Evolutionary conservation across 73 alveolate species (phyloP).

Genomic region (Paramecium tetraurelia): DNA sequence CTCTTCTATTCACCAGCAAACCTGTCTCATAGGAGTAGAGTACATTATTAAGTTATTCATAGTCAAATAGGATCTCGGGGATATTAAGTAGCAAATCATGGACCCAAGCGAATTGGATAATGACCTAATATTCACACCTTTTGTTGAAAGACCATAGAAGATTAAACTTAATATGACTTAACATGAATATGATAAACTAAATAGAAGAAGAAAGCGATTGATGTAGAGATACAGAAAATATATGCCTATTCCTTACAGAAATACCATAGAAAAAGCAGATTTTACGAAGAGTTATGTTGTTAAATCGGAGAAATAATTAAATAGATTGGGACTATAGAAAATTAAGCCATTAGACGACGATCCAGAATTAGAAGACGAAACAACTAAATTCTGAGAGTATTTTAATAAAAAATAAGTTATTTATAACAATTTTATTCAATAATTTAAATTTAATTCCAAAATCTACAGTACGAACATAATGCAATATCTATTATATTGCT

Average conservation of each 20-base stretch:
- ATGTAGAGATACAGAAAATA: slow-evolving; percentile 25
- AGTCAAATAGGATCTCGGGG: neutral
- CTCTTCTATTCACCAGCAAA: neutral
- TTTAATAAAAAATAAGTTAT: neutral
- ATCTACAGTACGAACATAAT: too few relatives aligned
- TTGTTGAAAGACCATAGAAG: neutral
- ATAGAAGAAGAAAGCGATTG: slow-evolving; percentile 25
- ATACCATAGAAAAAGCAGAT: neutral
- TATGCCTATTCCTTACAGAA: neutral
- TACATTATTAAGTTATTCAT: neutral
- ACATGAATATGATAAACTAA: neutral
- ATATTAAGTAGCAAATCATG: neutral
- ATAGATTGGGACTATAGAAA: slow-evolving; percentile 25
- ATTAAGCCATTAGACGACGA: slow-evolving; percentile 17
- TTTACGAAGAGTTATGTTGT: slow-evolving; percentile 6
- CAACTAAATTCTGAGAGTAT: neutral
- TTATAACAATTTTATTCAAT: neutral
- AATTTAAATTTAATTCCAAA: too few relatives aligned
- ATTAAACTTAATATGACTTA: neutral
- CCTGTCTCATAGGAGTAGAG: neutral
- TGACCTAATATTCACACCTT: neutral
- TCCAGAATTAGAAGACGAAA: slow-evolving; percentile 44
- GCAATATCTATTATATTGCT: too few relatives aligned
- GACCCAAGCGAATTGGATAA: neutral
- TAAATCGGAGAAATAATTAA: neutral